phyloP scores from a whole-genome alignment of 495 filamentous ascomycete genomes.

The Neurospora sp. region DNA sequence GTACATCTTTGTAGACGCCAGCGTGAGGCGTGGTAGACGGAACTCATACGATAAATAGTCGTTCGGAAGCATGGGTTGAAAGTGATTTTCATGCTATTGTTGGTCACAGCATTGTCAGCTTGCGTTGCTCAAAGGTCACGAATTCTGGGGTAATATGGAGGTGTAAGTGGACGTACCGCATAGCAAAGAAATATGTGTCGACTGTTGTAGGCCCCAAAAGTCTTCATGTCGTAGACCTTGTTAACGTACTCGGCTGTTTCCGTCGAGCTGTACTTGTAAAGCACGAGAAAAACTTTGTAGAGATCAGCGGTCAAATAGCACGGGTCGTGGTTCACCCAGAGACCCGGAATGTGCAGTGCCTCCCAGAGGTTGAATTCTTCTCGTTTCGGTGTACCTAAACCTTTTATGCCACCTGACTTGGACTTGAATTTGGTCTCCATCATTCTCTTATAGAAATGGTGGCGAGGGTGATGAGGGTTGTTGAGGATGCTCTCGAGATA shows the following conservation, averaged over 20 bases:
- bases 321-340: constrained; percentile 14
- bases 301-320: constrained; percentile 18
- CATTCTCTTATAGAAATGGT: constrained; percentile 8
- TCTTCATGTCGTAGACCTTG: constrained; percentile 13
- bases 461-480: constrained; percentile 12
- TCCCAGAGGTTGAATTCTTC: constrained; percentile 15
- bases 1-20: constrained; percentile 8
- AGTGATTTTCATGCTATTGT: constrained; percentile 11
- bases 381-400: accelerated
- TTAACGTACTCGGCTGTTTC: not conserved
- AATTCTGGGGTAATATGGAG: no score
- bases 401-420: not conserved
- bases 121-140: not conserved
- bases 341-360: constrained; percentile 11
- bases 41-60: constrained; percentile 16
- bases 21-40: constrained; percentile 14
- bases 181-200: constrained; percentile 19
- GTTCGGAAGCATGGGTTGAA: constrained; percentile 18
- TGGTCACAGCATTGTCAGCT: not conserved
- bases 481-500: constrained; percentile 9
- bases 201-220: constrained; percentile 17
- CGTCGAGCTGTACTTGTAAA: constrained; percentile 10
- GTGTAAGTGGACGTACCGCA: constrained; percentile 1
- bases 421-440: not conserved
- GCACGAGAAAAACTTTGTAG: constrained; percentile 12